phyloP scores from a whole-genome alignment of 345 rosid genomes.

The Eucalyptus erythrocorys region DNA sequence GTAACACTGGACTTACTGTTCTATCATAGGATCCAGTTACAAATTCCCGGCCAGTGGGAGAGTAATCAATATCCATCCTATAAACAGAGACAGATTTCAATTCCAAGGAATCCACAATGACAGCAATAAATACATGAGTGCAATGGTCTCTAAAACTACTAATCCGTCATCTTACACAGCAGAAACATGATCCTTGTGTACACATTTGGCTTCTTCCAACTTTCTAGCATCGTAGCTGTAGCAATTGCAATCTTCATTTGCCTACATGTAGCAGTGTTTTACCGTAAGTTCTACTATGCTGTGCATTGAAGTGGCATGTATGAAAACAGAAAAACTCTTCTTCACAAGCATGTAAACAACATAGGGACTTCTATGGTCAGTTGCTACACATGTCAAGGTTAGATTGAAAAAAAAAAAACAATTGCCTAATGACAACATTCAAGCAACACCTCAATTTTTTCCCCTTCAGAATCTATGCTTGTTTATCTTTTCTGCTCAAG shows the following conservation, averaged over 20 bases:
- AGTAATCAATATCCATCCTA: conserved; percentile 98
- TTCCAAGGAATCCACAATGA: neutral
- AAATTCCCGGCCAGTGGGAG: conserved; percentile 97
- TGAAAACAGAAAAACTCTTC: neutral
- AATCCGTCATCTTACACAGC: conserved; percentile 63
- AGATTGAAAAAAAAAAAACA: neutral
- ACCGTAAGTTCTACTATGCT: neutral
- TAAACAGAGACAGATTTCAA: neutral
- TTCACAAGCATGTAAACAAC: neutral
- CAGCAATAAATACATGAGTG: neutral
- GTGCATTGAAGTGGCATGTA: neutral
- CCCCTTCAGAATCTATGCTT: neutral
- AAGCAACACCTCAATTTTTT: neutral
- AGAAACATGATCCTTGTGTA: conserved; percentile 97
- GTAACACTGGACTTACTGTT: conserved; percentile 34
- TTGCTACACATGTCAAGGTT: neutral
- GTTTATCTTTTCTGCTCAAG: neutral
- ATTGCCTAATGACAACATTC: neutral
- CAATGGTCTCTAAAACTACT: neutral
- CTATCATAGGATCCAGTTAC: conserved; percentile 98
- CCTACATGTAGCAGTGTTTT: conserved; percentile 37
- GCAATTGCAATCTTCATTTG: conserved; percentile 93
- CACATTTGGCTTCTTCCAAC: conserved; percentile 78
- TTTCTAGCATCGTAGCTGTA: conserved; percentile 90
- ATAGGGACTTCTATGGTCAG: neutral